These are phyloP conservation scores for Albizia julibrissin DNA, from an alignment of 306 rosid genomes.

Conservation along the genomic window DNA sequence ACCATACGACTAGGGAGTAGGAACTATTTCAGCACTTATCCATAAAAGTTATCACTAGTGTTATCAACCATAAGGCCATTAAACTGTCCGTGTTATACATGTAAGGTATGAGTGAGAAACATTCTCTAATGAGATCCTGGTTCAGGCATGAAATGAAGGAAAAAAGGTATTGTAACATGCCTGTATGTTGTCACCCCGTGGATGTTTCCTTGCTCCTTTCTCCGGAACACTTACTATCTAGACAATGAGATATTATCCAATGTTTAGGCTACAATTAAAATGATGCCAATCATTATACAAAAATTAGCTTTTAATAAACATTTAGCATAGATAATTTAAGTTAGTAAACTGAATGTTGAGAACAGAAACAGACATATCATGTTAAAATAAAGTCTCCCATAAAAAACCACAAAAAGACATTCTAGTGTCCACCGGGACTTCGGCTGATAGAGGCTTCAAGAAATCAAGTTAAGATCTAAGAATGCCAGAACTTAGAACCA, in stretches of 20 bases:
- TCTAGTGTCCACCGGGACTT: not conserved
- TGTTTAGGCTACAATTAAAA: slow-evolving; percentile 29
- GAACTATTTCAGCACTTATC: not conserved
- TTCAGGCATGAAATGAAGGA: not conserved
- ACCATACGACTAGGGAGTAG: not conserved
- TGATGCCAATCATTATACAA: slow-evolving; percentile 3
- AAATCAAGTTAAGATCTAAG: not conserved
- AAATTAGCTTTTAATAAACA: slow-evolving; percentile 12
- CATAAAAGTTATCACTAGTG: not conserved
- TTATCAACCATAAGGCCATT: not conserved
- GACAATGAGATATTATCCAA: slow-evolving; percentile 38
- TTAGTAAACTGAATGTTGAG: slow-evolving; percentile 11
- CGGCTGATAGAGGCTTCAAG: not conserved
- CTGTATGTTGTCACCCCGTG: slow-evolving; percentile 88
- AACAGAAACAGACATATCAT: slow-evolving; percentile 5
- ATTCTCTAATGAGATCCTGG: not conserved
- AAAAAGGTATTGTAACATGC: slow-evolving; percentile 38
- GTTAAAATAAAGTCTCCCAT: not conserved
- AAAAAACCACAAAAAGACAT: not conserved
- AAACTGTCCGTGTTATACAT: not conserved
- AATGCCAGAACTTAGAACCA: not conserved
- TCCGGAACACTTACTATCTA: slow-evolving; percentile 91
- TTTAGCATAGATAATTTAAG: slow-evolving; percentile 14
- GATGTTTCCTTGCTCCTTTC: slow-evolving; percentile 92
- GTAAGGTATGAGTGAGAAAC: not conserved